A percentile compares a stretch with the other conserved stretches of the same genome.
phyloP scores from a whole-genome alignment of 2,329 filamentous ascomycete genomes.

The Huntiella omanensis region DNA sequence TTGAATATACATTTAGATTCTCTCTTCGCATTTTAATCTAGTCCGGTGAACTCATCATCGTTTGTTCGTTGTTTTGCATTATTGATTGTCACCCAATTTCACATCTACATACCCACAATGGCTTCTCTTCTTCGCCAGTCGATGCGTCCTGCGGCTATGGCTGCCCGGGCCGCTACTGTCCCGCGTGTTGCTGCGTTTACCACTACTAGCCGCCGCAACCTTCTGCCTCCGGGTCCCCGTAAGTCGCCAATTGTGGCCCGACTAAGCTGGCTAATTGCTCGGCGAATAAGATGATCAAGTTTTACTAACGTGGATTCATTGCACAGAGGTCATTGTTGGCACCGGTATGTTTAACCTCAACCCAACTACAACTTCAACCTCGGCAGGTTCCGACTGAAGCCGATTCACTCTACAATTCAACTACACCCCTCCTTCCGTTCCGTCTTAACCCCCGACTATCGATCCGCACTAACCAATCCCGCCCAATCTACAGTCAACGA shows the following conservation, averaged over 20 bases:
- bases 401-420: no score
- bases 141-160: constrained; percentile 26
- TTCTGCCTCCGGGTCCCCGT: constrained; percentile 77
- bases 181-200: constrained; percentile 63
- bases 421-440: background rate
- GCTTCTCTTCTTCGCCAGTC: constrained; percentile 36
- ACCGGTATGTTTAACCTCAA: constrained; percentile 34
- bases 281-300: background rate
- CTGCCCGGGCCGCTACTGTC: constrained; percentile 14
- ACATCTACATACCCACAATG: constrained; percentile 20
- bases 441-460: constrained; percentile 1
- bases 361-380: background rate
- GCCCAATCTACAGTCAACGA: constrained; percentile 52
- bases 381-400: background rate
- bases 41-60: background rate
- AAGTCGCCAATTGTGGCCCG: constrained; percentile 20
- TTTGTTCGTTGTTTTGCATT: background rate
- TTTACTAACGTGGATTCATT: constrained; percentile 23
- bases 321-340: constrained; percentile 53
- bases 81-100: background rate
- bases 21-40: no score
- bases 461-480: background rate
- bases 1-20: no score
- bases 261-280: constrained; percentile 67
- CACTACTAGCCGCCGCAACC: constrained; percentile 53